Base-by-base conservation (phyloP, 2,329 filamentous ascomycete species). In the Akanthomyces lecanii region DNA sequence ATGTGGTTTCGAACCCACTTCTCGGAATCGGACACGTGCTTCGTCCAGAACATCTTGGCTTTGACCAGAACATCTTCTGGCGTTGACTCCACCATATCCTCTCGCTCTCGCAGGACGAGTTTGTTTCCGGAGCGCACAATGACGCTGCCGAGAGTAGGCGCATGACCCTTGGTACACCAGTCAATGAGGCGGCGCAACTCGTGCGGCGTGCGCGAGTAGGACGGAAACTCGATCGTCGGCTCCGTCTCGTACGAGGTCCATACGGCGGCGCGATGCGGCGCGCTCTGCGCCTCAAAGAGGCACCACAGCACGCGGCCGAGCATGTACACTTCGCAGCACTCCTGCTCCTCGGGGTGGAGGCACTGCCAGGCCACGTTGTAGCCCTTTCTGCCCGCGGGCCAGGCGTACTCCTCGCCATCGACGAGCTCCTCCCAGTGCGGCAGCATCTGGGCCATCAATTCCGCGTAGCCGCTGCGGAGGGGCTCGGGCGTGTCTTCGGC, bases 271-370 rank as follows among this genome's bases (percentile, higher is more conserved):
- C 78, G 77, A 67, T 87, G 82, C 1, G 84, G 84, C 2, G 83
- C 83, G 64, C 82, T 82, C 68, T 81, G 80, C 23, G 82, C 83
- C 69, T 87, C 85, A 63, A 87, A 87, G 18, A 87, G 79, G 69
- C 85, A 87, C 84, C 84, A 87, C 53, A 87, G 74, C 30, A 85
- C 76, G 45, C 84, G 78, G 6, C 84, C 85, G 18, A 87, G 79
- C 84, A 86, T 86, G 72, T 86, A 87, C 1, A 85, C 84, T 70
- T 85, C 81, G 23, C 84, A 84, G 0, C 80, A 76, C 67, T 87
- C 85, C 66, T 83, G 81, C 66, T 87, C 84, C 3, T 64, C 65
- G 1, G 72, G 70, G 16, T 75, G 79, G n/a, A 87, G 76, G 59
- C 79, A 81, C 5, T 80, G 75, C 84, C 84, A 87, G 4, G 83